Percentiles rank a stretch among this genome's conserved stretches.
phyloP scores from a whole-genome alignment of 2,329 filamentous ascomycete genomes.

The Aureobasidium sp. region DNA sequence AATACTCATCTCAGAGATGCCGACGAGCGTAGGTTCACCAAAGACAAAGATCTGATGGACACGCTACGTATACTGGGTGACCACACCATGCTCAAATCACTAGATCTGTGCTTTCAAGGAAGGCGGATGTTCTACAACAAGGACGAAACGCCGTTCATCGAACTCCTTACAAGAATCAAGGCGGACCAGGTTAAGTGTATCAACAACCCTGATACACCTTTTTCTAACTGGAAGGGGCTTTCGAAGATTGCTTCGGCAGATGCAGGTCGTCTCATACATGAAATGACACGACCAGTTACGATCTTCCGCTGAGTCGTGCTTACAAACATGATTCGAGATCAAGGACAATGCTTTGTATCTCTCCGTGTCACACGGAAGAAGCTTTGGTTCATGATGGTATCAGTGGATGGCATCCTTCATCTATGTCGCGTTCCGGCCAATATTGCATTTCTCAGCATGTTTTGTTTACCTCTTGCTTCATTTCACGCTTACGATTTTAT shows the following conservation, averaged over 20 bases:
- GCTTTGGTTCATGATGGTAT: not conserved
- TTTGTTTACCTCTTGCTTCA: not conserved
- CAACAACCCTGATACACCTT: slow-evolving; percentile 22
- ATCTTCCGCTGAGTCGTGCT: slow-evolving; percentile 8
- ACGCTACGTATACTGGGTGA: slow-evolving; percentile 38
- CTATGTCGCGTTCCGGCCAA: not conserved
- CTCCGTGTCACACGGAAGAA: not conserved
- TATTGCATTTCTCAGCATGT: not conserved
- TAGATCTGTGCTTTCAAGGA: slow-evolving; percentile 39
- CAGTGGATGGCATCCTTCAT: not conserved
- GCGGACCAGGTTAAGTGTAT: slow-evolving; percentile 35
- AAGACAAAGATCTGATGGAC: slow-evolving; percentile 41
- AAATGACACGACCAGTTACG: slow-evolving; percentile 11
- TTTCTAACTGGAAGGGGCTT: slow-evolving; percentile 7
- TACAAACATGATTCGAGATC: not conserved
- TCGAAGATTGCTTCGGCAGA: slow-evolving; percentile 1
- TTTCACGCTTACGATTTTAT: not conserved
- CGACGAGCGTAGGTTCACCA: slow-evolving; percentile 43
- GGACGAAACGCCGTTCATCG: slow-evolving; percentile 38
- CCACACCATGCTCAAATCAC: slow-evolving; percentile 35
- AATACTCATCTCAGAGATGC: slow-evolving; percentile 32
- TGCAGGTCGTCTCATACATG: not conserved
- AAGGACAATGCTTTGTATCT: not conserved
- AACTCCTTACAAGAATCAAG: slow-evolving; percentile 38
- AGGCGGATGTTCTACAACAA: slow-evolving; percentile 28